These are phyloP conservation scores for Aspergillus puulaauensis DNA, from an alignment of 2,329 filamentous ascomycete species.

Conservation along the genomic window DNA sequence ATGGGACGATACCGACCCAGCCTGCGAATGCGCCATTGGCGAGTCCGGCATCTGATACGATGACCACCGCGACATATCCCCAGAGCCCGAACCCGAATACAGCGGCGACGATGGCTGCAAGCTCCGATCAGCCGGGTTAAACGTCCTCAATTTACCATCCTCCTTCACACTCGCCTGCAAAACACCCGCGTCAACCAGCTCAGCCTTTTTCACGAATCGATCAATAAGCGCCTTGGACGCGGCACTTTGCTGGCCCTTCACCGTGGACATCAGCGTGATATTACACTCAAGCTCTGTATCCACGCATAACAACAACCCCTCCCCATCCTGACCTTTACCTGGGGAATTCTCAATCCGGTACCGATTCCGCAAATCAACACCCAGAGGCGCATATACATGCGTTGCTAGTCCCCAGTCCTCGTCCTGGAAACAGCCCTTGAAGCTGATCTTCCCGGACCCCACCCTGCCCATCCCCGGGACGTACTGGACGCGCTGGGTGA, in stretches of 20 bases:
- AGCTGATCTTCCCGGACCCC: slow-evolving; percentile 67
- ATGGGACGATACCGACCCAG: not conserved
- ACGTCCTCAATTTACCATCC: slow-evolving; percentile 7
- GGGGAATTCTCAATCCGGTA: slow-evolving; percentile 75
- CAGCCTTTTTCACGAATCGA: slow-evolving; percentile 55
- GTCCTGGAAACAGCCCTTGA: slow-evolving; percentile 79
- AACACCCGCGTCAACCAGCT: slow-evolving; percentile 33
- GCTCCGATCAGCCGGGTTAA: slow-evolving; percentile 2
- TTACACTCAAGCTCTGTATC: slow-evolving; percentile 83
- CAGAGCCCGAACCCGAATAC: too few species aligned
- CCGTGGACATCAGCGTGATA: slow-evolving; percentile 70
- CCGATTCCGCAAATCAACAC: slow-evolving; percentile 73
- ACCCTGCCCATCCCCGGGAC: slow-evolving; percentile 61
- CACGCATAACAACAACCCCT: slow-evolving; percentile 78
- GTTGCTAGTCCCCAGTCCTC: slow-evolving; percentile 72
- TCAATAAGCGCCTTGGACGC: slow-evolving; percentile 71
- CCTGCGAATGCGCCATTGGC: not conserved
- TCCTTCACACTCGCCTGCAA: not conserved
- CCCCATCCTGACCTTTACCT: slow-evolving; percentile 67
- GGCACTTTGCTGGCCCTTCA: slow-evolving; percentile 79
- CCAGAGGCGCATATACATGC: slow-evolving; percentile 79
- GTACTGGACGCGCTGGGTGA: slow-evolving; percentile 75
- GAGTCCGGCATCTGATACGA: slow-evolving; percentile 2
- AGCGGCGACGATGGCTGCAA: not conserved
- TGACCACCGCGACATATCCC: not conserved